A percentile compares a stretch with the other conserved stretches of the same genome.
Evolutionary conservation across 179 eudicot species (phyloP).

Genomic region (Camellia oleifera): DNA sequence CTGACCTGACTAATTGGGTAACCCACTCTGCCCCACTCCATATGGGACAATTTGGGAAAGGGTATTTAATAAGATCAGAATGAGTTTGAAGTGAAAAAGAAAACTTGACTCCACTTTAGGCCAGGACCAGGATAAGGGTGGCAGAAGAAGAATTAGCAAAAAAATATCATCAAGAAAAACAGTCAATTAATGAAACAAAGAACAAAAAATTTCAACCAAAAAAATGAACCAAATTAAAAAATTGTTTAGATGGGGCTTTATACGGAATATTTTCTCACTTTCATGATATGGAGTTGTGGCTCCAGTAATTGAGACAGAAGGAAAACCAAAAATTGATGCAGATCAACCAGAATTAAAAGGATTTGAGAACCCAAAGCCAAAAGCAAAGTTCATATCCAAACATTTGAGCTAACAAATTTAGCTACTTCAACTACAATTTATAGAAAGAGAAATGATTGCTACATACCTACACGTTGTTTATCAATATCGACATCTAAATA

Average conservation of each 20-base stretch:
- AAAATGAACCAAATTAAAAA: background rate
- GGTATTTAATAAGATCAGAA: too few species aligned
- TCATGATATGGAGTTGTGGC: background rate
- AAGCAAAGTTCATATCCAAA: background rate
- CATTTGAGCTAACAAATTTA: background rate
- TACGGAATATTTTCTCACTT: background rate
- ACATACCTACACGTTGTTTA: constrained; percentile 83
- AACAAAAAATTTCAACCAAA: background rate
- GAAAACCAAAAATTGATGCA: background rate
- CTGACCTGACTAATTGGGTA: too few species aligned
- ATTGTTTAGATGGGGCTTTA: background rate
- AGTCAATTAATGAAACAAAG: background rate
- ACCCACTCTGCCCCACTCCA: too few species aligned
- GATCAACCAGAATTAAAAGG: background rate
- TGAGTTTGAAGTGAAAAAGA: too few species aligned
- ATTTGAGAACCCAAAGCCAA: constrained; percentile 9
- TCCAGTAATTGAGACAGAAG: background rate
- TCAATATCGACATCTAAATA: constrained; percentile 95
- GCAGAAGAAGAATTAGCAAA: background rate
- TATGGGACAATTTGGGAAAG: too few species aligned
- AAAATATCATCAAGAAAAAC: background rate
- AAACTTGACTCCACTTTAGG: too few species aligned
- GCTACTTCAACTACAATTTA: background rate
- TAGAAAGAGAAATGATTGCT: background rate
- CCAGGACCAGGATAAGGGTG: too few species aligned